Evolutionary conservation across 78 protist genomes (phyloP).

Genomic region (Tieghemostelium lacteum): DNA sequence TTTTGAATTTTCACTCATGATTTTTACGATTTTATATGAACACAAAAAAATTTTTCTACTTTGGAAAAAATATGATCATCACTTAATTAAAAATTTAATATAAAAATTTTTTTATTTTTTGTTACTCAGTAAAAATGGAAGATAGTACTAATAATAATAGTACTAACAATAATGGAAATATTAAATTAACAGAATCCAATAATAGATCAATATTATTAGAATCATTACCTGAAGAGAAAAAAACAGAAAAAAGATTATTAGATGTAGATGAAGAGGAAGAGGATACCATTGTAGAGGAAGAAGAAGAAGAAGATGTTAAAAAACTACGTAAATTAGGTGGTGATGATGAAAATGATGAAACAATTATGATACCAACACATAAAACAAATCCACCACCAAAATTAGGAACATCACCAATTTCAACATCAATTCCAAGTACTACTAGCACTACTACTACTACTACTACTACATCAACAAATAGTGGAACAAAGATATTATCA

Average conservation of each 20-base stretch:
- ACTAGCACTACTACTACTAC: neutral
- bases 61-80: too few relatives aligned
- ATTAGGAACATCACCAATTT: neutral
- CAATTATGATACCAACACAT: neutral
- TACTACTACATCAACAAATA: neutral
- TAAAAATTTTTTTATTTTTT: too few relatives aligned
- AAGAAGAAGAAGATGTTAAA: neutral
- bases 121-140: too few relatives aligned
- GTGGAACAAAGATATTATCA: neutral
- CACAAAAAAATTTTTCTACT: too few relatives aligned
- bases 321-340: neutral
- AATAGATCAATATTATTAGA: too few relatives aligned
- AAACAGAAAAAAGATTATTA: slow-evolving; percentile 47
- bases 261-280: slow-evolving; percentile 47
- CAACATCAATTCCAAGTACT: neutral
- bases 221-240: slow-evolving; percentile 65
- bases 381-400: too few relatives aligned
- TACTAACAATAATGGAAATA: too few relatives aligned
- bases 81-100: too few relatives aligned
- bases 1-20: too few relatives aligned
- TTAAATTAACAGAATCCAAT: too few relatives aligned
- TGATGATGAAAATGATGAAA: slow-evolving; percentile 7
- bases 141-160: too few relatives aligned
- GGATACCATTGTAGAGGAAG: neutral
- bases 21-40: too few relatives aligned